Evolutionary conservation across 352 stramenopile species (phyloP), one percentile per base, ranked within the genome.

Genomic region (Globisporangium carolinianum): DNA sequence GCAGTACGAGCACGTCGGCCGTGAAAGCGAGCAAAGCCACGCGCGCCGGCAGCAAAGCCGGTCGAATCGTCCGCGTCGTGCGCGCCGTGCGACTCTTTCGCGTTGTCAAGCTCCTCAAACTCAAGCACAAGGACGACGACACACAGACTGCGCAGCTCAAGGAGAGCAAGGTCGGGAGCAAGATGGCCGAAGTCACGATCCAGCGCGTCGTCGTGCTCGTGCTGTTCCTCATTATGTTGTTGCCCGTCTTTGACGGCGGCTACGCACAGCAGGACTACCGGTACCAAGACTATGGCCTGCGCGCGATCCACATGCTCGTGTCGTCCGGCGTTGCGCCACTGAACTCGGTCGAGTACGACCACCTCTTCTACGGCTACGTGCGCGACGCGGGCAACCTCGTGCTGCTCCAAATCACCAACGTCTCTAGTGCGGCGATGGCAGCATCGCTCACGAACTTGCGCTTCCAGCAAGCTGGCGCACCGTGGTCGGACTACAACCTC

Each of bases 151-250:
- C 54, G 5, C 58, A 79, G n/a, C 58, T 85, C 17, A 73, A 91
- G 32, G 90, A 96, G 72, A 95, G 83, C 58, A 94, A 95, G 55
- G 84, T 96, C 12, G 89, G 87, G 11, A 89, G 75, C 53, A 87
- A 82, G 56, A 95, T 97, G 86, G 87, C 86, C 48, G 89, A 97
- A 55, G 90, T 89, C 47, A 91, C 80, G 0, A 75, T 89, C 37
- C 83, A 89, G 66, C 79, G 82, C 17, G 86, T 96, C 7, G 89
- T 97, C 43, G 82, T 96, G 42, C 77, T 94, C 37, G 86, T 96
- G 47, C 75, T 97, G 24, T 94, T 96, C 45, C 76, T 97, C 51
- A 69, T 96, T 53, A 90, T 96, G 65, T 58, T 95, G 41, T 71
- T 97, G n/a, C 88, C 89, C 3, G 66, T 89, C 6, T 94, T 95